These are phyloP conservation scores for Dictyostelium purpureum DNA, from an alignment of 78 protist genomes.

Conservation along the genomic window DNA sequence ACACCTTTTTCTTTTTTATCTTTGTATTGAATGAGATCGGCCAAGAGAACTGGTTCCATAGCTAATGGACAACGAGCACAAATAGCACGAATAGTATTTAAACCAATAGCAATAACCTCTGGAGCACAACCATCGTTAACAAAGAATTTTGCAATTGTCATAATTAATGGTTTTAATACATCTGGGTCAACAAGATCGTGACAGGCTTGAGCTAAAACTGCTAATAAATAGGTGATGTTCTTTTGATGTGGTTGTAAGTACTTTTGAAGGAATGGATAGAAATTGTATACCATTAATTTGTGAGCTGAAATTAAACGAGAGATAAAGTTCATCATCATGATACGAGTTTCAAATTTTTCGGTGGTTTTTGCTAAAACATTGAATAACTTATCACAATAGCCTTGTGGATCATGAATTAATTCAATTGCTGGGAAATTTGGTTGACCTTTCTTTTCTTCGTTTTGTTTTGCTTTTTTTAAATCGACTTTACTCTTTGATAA, in stretches of 20 bases:
- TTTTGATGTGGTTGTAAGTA: constrained; percentile 92
- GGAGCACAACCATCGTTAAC: constrained; percentile 87
- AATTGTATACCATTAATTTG: constrained; percentile 87
- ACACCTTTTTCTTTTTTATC: constrained; percentile 87
- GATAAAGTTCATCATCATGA: constrained; percentile 86
- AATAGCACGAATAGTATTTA: constrained; percentile 92
- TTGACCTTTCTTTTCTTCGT: neutral
- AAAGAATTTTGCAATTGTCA: constrained; percentile 86
- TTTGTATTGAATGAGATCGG: constrained; percentile 87
- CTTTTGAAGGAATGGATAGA: constrained; percentile 89
- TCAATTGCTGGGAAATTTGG: constrained; percentile 82
- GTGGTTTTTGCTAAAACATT: constrained; percentile 63
- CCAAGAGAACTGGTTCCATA: constrained; percentile 82
- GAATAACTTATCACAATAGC: constrained; percentile 84
- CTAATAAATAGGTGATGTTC: constrained; percentile 87
- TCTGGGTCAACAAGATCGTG: constrained; percentile 96
- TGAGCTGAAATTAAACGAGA: constrained; percentile 87
- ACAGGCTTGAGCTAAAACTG: constrained; percentile 89
- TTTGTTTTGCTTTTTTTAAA: constrained; percentile 30
- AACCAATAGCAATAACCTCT: constrained; percentile 93
- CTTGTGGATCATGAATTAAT: constrained; percentile 93
- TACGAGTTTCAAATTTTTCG: constrained; percentile 84
- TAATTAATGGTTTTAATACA: constrained; percentile 87
- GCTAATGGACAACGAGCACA: constrained; percentile 89
- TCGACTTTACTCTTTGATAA: constrained; percentile 42